Evolutionary conservation across 1,284 basidiomycete genomes (phyloP), one percentile per base, ranked within the genome.

Genomic region (Tilletia caries): DNA sequence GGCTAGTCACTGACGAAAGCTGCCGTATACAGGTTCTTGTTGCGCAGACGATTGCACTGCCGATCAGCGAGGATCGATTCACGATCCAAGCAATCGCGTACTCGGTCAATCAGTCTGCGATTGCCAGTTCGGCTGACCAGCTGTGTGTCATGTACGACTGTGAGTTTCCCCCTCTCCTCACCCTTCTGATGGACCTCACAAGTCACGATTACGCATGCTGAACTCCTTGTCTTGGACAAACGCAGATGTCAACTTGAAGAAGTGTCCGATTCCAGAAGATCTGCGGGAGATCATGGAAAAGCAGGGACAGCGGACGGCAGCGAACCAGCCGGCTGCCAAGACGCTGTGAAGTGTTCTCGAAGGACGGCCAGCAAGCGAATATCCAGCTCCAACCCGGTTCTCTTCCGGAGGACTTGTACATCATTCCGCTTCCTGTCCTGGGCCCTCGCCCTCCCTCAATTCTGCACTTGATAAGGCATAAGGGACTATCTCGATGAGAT

Each of bases 121-220:
- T 62, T 62, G 58, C 58, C 27, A 62, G 58, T 29, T 62, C 58
- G 23, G 29, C 58, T 6, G 58, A 62, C 58, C 58, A 62, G 58
- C 58, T 62, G 20, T 62, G 58, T 34, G 58, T 62, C 29, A 62
- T 62, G 58, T 62, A 62, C n/a, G 58, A 62, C 58, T 62, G 58
- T 62, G 5, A 34, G 58, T 62, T 15, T 33, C 33, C 13, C 8
- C 2, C 8, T 20, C 29, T 60, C 25, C 54, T 32, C 6, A 10
- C 37, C 37, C 37, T 1, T 41, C 37, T 6, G 37, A 41, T 44
- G n/a, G n/a, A n/a, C n/a, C n/a, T n/a, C n/a, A n/a, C n/a, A n/a
- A n/a, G n/a, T n/a, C n/a, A n/a, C n/a, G n/a, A n/a, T 15, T 18
- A 52, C 23, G 50, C 10, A 23, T 25, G 50, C 10, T 6, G 50